Evolutionary conservation across 1,284 basidiomycete genomes (phyloP).

Genomic region (Anthracocystis setariae): DNA sequence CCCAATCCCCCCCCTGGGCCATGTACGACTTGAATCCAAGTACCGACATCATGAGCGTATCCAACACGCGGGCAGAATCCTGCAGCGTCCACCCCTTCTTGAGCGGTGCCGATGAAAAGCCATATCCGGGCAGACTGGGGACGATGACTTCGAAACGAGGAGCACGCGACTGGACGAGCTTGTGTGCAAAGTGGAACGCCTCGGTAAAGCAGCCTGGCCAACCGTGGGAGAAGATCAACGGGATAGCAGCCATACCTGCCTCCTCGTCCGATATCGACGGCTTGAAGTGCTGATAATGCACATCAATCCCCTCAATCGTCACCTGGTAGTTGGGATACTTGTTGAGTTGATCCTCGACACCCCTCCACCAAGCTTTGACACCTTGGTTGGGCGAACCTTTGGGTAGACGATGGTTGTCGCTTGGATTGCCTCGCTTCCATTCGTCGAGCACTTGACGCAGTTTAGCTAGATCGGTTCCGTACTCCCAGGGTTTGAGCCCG

Average conservation of each 20-base stretch:
- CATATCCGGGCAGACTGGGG: slow-evolving; percentile 58
- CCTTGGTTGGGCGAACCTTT: slow-evolving; percentile 23
- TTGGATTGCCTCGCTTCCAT: slow-evolving; percentile 45
- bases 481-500: slow-evolving; percentile 48
- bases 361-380: slow-evolving; percentile 49
- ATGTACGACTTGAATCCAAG: slow-evolving; percentile 49
- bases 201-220: slow-evolving; percentile 59
- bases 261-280: slow-evolving; percentile 20
- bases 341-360: slow-evolving; percentile 45
- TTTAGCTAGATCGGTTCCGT: slow-evolving; percentile 50
- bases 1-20: slow-evolving; percentile 61
- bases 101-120: slow-evolving; percentile 42
- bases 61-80: slow-evolving; percentile 47
- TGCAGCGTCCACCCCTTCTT: slow-evolving; percentile 45
- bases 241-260: slow-evolving; percentile 41
- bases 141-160: slow-evolving; percentile 58
- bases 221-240: slow-evolving; percentile 57
- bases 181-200: slow-evolving; percentile 31
- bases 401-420: slow-evolving; percentile 18
- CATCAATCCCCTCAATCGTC: slow-evolving; percentile 46
- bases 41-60: slow-evolving; percentile 55
- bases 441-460: slow-evolving; percentile 37
- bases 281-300: slow-evolving; percentile 55
- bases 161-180: slow-evolving; percentile 25
- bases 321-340: slow-evolving; percentile 42